Conservation (phyloP, 208 protist species). For the Borovskyia barvae region DNA sequence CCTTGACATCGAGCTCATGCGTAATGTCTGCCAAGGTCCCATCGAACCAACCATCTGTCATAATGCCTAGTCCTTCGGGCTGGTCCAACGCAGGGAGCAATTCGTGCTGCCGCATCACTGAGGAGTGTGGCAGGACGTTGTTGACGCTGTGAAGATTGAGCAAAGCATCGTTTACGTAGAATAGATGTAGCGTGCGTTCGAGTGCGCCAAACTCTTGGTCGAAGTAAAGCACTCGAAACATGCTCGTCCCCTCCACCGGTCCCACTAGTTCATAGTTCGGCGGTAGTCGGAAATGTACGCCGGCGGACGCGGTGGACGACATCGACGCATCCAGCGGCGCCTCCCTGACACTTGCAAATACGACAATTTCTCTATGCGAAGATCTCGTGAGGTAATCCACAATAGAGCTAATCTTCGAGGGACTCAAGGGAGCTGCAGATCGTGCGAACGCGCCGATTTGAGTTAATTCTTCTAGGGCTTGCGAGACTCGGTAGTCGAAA, state of each 20-base stretch:
- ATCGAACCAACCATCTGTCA: conserved; percentile 82
- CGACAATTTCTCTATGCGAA: conserved; percentile 21
- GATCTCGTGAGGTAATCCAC: conserved; percentile 21
- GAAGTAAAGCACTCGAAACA: conserved; percentile 65
- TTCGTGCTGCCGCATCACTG: conserved; percentile 57
- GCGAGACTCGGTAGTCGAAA: conserved; percentile 65
- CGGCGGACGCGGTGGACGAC: background rate
- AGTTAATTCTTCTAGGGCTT: conserved; percentile 48
- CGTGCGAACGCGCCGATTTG: conserved; percentile 62
- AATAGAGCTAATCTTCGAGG: conserved; percentile 27
- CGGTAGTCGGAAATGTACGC: conserved; percentile 50
- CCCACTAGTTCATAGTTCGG: conserved; percentile 69
- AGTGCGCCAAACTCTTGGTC: conserved; percentile 32
- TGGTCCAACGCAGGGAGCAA: conserved; percentile 41
- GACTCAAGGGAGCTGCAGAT: conserved; percentile 19
- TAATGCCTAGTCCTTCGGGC: conserved; percentile 34
- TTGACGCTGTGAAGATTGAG: conserved; percentile 27
- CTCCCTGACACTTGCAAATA: conserved; percentile 12
- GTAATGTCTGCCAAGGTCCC: conserved; percentile 41
- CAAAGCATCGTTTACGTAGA: conserved; percentile 32
- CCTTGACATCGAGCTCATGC: conserved; percentile 13
- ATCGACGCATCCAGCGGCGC: background rate
- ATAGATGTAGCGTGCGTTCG: conserved; percentile 68
- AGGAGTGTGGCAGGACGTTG: conserved; percentile 60
- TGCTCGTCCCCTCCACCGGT: conserved; percentile 29